A percentile compares a stretch with the other conserved stretches of the same genome.
phyloP scores from a whole-genome alignment of 2,329 filamentous ascomycete genomes.

The Cladosporium colombiae region DNA sequence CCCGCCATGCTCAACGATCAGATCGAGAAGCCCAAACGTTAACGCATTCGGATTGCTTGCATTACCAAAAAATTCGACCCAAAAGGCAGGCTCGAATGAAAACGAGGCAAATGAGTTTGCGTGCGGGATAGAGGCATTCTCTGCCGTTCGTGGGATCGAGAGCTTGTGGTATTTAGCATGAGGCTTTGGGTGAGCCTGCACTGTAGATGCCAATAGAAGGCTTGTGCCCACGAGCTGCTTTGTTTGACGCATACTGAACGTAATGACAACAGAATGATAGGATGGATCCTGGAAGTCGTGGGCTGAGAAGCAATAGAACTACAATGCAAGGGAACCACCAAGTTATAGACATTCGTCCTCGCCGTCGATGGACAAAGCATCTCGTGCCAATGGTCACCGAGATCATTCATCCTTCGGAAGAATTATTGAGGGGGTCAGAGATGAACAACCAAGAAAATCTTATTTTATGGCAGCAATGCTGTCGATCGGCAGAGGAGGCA shows the following conservation, averaged over 20 bases:
- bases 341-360: not conserved
- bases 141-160: conserved; percentile 21
- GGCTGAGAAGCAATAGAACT: not conserved
- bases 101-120: conserved; percentile 32
- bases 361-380: not conserved
- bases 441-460: not conserved
- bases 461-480: not conserved
- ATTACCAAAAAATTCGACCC: conserved; percentile 37
- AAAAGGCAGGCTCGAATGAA: conserved; percentile 36
- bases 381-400: conserved; percentile 17
- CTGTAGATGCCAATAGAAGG: not conserved
- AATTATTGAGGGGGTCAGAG: conserved; percentile 15
- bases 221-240: not conserved
- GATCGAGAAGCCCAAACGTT: conserved; percentile 31
- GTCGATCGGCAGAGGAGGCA: conserved; percentile 15
- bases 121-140: conserved; percentile 33
- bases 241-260: not conserved
- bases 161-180: conserved; percentile 13
- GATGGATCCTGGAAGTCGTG: not conserved
- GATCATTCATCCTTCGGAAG: conserved; percentile 12
- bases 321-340: not conserved
- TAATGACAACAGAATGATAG: not conserved
- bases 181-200: conserved; percentile 13
- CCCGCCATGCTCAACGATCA: conserved; percentile 32
- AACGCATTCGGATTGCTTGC: conserved; percentile 29